phyloP scores from a whole-genome alignment of 352 stramenopile genomes.

The Phytophthora cryptogea region DNA sequence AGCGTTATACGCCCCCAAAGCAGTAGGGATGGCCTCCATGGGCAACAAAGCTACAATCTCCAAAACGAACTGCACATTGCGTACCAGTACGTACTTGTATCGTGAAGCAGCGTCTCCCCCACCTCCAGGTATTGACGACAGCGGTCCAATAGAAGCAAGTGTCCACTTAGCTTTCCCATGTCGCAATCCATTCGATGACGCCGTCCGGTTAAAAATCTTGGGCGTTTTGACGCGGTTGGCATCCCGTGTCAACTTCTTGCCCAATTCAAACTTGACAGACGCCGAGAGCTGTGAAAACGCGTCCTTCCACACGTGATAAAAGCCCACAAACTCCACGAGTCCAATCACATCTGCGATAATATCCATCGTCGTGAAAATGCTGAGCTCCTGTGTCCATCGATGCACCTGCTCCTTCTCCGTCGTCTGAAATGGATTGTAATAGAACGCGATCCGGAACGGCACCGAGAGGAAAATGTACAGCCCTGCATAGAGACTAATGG shows the following conservation, averaged over 20 bases:
- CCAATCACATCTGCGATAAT: conserved; percentile 27
- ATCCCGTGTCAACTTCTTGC: conserved; percentile 31
- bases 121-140: conserved; percentile 13
- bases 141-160: conserved; percentile 22
- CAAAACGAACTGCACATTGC: conserved; percentile 45
- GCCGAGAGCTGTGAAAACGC: conserved; percentile 26
- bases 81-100: conserved; percentile 6
- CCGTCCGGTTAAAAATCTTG: neutral
- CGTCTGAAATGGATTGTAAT: conserved; percentile 26
- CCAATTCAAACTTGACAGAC: conserved; percentile 29
- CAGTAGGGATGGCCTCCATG: conserved; percentile 54
- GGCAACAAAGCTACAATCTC: conserved; percentile 60
- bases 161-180: conserved; percentile 31
- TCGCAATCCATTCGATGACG: conserved; percentile 5
- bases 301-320: conserved; percentile 29
- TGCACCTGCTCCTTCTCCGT: conserved; percentile 5
- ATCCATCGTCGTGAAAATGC: conserved; percentile 20
- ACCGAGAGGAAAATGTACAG: conserved; percentile 34
- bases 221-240: conserved; percentile 28
- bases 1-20: conserved; percentile 47
- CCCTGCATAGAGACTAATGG: conserved; percentile 15
- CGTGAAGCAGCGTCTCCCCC: neutral
- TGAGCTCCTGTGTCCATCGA: conserved; percentile 24
- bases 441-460: conserved; percentile 33
- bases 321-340: conserved; percentile 19